Evolutionary conservation across 495 filamentous ascomycete genomes (phyloP), one percentile per base, ranked within the genome.

Genomic region (Hyaloscypha variabilis): DNA sequence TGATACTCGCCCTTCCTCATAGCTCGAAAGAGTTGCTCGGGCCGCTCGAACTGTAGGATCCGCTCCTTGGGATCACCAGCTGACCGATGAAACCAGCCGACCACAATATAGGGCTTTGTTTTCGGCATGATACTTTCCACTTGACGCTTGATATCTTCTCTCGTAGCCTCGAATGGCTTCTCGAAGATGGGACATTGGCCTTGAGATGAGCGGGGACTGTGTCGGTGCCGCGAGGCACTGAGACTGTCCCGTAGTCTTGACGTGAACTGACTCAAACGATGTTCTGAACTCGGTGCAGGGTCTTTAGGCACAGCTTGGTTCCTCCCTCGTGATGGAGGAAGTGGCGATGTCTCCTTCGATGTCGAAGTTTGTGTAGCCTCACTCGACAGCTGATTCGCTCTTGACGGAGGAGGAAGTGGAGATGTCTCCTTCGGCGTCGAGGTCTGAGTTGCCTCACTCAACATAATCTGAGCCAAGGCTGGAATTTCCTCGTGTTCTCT

Each of bases 11-110:
- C 68, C 5, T 60, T 49, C 25, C 68, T 61, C 52, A 70, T 31
- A 29, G 26, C 57, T n/a, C 26, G 24, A 51, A 70, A 70, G 6
- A 70, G 39, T 1, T 70, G 28, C 24, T 61, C 64, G 8, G 60
- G 59, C 6, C 46, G 23, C 2, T 64, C 36, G 39, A 67, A 67
- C 25, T 67, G 64, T 8, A 67, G 28, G 14, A 62, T 67, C 8
- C 58, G 30, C 34, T 70, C 68, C 26, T 61, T 57, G 3, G 68
- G 68, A 60, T 70, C 64, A 14, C 28, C 31, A 1, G 64, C 56
- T 3, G 53, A 50, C 6, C 56, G 39, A 3, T 25, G 28, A 50
- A 70, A 70, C 68, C 64, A 70, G 2, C 68, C 68, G 30, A 70
- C 59, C 3, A 67, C 65, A 42, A 70, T 62, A 36, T 70, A 70